Conservation (phyloP, 192 early-diverging fungal genomes). For the Spizellomyces punctatus region DNA sequence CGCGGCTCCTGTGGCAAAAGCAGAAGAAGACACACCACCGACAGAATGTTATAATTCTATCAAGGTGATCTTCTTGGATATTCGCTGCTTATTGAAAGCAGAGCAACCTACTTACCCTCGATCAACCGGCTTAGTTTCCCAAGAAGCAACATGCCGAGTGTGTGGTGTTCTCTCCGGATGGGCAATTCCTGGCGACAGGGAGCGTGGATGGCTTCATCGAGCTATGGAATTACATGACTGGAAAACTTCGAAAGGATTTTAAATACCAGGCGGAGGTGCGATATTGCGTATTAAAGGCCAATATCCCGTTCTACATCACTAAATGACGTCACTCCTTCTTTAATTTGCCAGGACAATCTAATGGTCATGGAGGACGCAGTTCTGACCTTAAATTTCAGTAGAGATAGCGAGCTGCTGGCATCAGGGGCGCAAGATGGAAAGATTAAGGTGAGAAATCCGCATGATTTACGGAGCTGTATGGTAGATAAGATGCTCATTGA, state of each 20-base stretch:
- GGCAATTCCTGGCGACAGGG: conserved; percentile 84
- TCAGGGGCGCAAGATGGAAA: conserved; percentile 84
- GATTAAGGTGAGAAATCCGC: conserved; percentile 60
- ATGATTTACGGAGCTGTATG: too few species aligned
- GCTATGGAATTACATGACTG: conserved; percentile 91
- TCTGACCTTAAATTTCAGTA: conserved; percentile 73
- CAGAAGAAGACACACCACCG: conserved; percentile 76
- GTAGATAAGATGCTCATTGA: conserved; percentile 2
- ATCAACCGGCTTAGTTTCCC: conserved; percentile 64
- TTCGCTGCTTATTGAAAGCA: not conserved
- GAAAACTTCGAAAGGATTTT: conserved; percentile 85
- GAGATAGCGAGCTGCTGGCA: conserved; percentile 78
- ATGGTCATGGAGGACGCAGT: conserved; percentile 94
- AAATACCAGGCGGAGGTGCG: conserved; percentile 85
- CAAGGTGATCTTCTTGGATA: conserved; percentile 56
- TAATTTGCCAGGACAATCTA: conserved; percentile 62
- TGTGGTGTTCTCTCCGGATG: conserved; percentile 80
- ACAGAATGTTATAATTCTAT: conserved; percentile 74
- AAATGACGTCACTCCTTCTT: too few species aligned
- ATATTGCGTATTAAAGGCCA: not conserved
- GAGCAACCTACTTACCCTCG: too few species aligned
- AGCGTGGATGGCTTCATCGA: conserved; percentile 95
- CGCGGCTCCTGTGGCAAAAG: conserved; percentile 56
- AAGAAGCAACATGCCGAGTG: conserved; percentile 82
- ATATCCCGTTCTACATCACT: not conserved